Base-by-base conservation (phyloP, 2,329 filamentous ascomycete genomes). In the Cercospora berteroae region DNA sequence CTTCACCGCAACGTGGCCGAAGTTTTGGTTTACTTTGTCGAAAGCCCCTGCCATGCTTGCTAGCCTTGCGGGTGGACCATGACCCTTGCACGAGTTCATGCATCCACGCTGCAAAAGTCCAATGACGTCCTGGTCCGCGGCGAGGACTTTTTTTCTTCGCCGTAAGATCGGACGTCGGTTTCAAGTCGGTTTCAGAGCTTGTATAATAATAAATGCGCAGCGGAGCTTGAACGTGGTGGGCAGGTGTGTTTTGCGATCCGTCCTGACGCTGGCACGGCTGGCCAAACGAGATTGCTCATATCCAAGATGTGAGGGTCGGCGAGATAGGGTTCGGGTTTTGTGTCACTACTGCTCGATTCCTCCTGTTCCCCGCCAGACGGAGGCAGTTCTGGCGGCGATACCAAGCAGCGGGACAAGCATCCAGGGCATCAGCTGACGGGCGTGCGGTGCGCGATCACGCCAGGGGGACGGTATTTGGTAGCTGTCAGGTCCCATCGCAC, bases 1-100 rank as follows among this genome's bases (percentile, higher is more conserved):
- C 36, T 52, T 63, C 39, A 67, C 65, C 60, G 60, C 60, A 67
- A 60, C 65, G 29, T 64, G 62, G 62, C 63, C 63, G 63, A 65
- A 65, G 63, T 65, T 65, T 39, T 59, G 55, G 27, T 60, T 33
- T 58, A 29, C 20, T 66, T 65, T 27, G 27, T 27, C 13, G 4
- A 12, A 20, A 18, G 63, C 39, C 48, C 58, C 57, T 62, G 64
- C 60, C 16, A 62, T 23, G 60, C 60, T 62, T 62, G 60, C 64
- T 66, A 57, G 58, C 44, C 58, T 66, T 27, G 31, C 60, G 44
- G 59, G 57, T 36, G 59, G 58, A n/a, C 48, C 64, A 56, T 18
- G 52, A 39, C 64, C 58, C 64, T 50, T 18, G 58, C 42, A 60
- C 31, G 57, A 12, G 63, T 65, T 58, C 52, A 60, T 65, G 44